Evolutionary conservation across 2,329 filamentous ascomycete species (phyloP), one percentile per base, ranked within the genome.

Genomic region (Eutypella sp.): DNA sequence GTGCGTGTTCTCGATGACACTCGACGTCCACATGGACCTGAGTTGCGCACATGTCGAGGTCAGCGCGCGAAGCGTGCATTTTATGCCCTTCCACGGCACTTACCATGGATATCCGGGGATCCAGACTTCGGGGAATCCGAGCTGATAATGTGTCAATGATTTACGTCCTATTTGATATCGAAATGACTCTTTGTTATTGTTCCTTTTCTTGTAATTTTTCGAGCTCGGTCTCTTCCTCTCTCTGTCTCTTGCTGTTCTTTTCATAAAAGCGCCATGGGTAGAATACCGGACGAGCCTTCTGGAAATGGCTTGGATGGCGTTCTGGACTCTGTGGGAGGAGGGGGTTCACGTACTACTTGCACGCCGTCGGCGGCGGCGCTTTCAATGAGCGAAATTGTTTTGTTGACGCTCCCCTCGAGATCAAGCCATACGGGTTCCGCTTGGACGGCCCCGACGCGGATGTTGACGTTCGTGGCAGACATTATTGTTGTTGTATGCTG

Each of bases 381-480:
- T 31, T 68, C 61, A 51, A 85, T 82, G 42, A 83, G 67, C 0
- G 62, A 56, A 53, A 76, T 75, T 7, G 80, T 81, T 58, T 84
- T 84, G 2, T 69, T 58, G 1, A 84, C 73, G 2, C 71, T 68
- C 0, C 60, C 73, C 7, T 72, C 64, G 2, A 84, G 69, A 53
- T 85, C 75, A 7, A 84, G 67, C 79, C 79, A 84, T 2, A 67
- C 71, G 0, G 80, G 78, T 59, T 84, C 81, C 5, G 74, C 72
- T 56, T 84, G 79, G 1, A 76, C 71, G 11, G 75, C 75, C 23
- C 72, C 75, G 5, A 78, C 71, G 27, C 61, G 60, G 40, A 61
- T 43, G 24, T 41, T 59, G n/a, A n/a, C n/a, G n/a, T n/a, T n/a
- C n/a, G n/a, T n/a, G 9, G 44, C 52, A 23, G 48, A 50, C 52